Base-by-base conservation (phyloP, 805 yeast species). In the Starmerella bacillaris region DNA sequence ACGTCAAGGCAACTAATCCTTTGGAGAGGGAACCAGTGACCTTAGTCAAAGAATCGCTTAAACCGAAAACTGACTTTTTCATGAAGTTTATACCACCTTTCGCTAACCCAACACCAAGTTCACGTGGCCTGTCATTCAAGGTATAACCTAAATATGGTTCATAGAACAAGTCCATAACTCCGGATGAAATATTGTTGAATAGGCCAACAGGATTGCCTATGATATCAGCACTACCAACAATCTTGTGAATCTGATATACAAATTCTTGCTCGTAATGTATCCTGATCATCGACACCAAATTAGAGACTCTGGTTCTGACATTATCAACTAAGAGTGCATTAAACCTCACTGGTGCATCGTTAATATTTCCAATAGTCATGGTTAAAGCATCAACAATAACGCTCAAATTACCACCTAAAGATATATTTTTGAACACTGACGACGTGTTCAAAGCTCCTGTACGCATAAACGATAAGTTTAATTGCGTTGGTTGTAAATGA, bases 161-260 rank as follows among this genome's bases (percentile, higher is more conserved):
- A 52, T 89, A 89, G 54, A 89, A 89, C 15, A 89, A 77, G 55
- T 89, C 99, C 70, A 83, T 68, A 8, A 89, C 89, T 35, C 99
- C 99, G 0, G 95, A 82, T 38, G 93, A 74, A 38, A 89, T 63
- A 46, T 83, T 84, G 53, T 80, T 89, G 61, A 89, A 89, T 41
- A 89, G 60, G 1, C 98, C 98, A 20, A 92, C 96, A 0, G 99
- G 99, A 46, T 92, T 89, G 17, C 98, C 99, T 33, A 89, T 59
- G 45, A 89, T 71, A 56, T 92, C 98, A 0, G 96, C 98, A 15
- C 94, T 82, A 0, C 99, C 99, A 22, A 92, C 60, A 30, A 89
- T 74, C 54, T 82, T 83, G 57, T 89, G 92, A 22, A 89, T 61
- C 56, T 89, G 98, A 51, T 79, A 83, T 39, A 89, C 66, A 57